These are phyloP conservation scores for Petrea volubilis DNA, from an alignment of 257 asterid genomes.

Conservation along the genomic window DNA sequence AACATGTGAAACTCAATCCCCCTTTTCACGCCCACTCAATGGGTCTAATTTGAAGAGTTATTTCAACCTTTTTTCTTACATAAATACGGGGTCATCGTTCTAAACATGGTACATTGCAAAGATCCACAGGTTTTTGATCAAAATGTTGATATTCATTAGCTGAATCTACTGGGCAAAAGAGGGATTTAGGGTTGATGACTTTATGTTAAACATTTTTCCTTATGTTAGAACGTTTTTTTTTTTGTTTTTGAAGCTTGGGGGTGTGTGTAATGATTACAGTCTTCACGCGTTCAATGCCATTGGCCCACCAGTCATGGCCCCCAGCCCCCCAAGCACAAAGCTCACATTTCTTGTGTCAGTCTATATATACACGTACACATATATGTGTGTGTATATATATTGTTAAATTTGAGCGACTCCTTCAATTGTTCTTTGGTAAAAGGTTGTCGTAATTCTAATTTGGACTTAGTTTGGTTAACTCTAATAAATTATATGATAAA, in stretches of 20 bases:
- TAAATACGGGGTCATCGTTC: background rate
- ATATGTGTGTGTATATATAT: too few species aligned
- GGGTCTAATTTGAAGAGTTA: background rate
- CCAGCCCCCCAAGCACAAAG: background rate
- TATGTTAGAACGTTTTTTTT: background rate
- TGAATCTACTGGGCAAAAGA: background rate
- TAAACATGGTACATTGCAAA: background rate
- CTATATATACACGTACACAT: too few species aligned
- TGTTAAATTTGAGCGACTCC: too few species aligned
- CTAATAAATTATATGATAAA: too few species aligned
- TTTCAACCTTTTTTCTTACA: background rate
- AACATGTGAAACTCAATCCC: background rate
- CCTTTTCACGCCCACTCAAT: background rate
- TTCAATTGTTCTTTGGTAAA: too few species aligned
- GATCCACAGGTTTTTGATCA: background rate
- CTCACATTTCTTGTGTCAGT: background rate
- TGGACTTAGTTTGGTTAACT: too few species aligned
- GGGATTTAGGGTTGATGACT: background rate
- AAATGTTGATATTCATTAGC: background rate
- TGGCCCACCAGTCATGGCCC: constrained; percentile 14
- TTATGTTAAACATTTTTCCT: background rate
- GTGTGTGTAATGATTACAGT: constrained; percentile 19
- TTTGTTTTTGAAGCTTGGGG: background rate
- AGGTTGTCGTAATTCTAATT: too few species aligned
- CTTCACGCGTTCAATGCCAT: constrained; percentile 20